A percentile compares a stretch with the other conserved stretches of the same genome.
phyloP scores from a whole-genome alignment of 805 yeast species.

The Wickerhamiella qilinensis region DNA sequence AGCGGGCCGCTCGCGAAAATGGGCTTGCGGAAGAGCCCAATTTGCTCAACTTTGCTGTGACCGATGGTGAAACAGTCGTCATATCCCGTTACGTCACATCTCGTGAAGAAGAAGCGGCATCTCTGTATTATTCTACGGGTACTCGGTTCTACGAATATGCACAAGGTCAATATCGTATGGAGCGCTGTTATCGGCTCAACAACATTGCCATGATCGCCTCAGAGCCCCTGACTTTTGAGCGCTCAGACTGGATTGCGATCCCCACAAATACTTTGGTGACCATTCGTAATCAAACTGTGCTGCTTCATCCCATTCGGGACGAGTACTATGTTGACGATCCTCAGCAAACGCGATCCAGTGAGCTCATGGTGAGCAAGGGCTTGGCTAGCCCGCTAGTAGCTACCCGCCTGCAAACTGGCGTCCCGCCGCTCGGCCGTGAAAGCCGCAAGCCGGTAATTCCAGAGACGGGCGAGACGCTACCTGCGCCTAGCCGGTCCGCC shows the following conservation, averaged over 20 bases:
- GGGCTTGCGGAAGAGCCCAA: slow-evolving; percentile 46
- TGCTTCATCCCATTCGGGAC: slow-evolving; percentile 78
- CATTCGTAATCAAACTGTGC: slow-evolving; percentile 67
- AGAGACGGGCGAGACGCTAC: neutral
- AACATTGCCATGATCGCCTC: slow-evolving; percentile 94
- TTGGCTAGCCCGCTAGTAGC: slow-evolving; percentile 83
- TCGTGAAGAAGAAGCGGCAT: slow-evolving; percentile 86
- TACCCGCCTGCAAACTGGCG: slow-evolving; percentile 31
- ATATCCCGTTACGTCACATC: slow-evolving; percentile 82
- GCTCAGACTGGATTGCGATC: slow-evolving; percentile 95
- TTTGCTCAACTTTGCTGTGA: slow-evolving; percentile 79
- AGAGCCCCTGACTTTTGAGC: slow-evolving; percentile 89
- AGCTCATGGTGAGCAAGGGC: slow-evolving; percentile 80
- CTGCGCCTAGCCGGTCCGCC: no score
- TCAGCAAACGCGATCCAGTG: slow-evolving; percentile 50
- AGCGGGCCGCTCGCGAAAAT: slow-evolving; percentile 31
- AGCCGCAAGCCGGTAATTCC: slow-evolving; percentile 28
- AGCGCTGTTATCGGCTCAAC: slow-evolving; percentile 79
- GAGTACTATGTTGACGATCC: slow-evolving; percentile 73
- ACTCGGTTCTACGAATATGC: slow-evolving; percentile 77
- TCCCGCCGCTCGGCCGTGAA: slow-evolving; percentile 71
- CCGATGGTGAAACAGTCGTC: slow-evolving; percentile 79
- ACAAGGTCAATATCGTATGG: slow-evolving; percentile 90
- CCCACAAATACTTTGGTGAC: slow-evolving; percentile 84
- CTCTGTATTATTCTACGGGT: slow-evolving; percentile 87